Base-by-base conservation (phyloP, 352 stramenopile species). In the Blastocystis sp. region DNA sequence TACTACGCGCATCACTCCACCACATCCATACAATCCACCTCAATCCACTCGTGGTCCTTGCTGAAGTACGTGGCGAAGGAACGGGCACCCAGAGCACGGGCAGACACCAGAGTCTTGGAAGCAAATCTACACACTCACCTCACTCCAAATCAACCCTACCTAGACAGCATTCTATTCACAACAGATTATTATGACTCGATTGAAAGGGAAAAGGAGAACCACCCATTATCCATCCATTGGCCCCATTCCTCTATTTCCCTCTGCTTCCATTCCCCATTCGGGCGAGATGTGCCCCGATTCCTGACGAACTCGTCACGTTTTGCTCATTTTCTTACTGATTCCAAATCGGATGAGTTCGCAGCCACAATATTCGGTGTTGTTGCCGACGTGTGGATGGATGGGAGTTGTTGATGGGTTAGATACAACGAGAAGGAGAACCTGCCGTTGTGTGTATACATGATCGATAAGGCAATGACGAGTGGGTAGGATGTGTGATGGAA, bases 361-460 rank as follows among this genome's bases (percentile, higher is more conserved):
- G 7, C 74, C 57, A 9, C 40, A 38, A 77, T 88, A 88, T 76
- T 79, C 78, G 63, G 60, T 88, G 14, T 68, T 88, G 28, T 76
- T 88, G 34, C 87, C 87, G 4, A 89, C 64, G 80, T 89, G 64
- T 38, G 77, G 3, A 28, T 52, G 17, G 11, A 38, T 17, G 14
- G 10, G 17, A 11, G 7, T 34, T 1, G 28, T 60, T 65, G 7
- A 82, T 69, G 0, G 7, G 11, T 96, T 76, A 98, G 95, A 45
- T 98, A 98, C 92, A 98, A 99, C 90, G 97, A 99, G 91, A 92
- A 94, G 48, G 95, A 98, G 89, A 99, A 98, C 91, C 92, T 98
- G 28, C 96, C 97, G 42, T 92, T 99, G 17, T 98, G 98, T 65
- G 93, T 98, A n/a, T 98, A 95, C 92, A 92, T 98, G 68, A 89